phyloP scores from a whole-genome alignment of 495 filamentous ascomycete species.

The Penicillium cosmopolitanum region DNA sequence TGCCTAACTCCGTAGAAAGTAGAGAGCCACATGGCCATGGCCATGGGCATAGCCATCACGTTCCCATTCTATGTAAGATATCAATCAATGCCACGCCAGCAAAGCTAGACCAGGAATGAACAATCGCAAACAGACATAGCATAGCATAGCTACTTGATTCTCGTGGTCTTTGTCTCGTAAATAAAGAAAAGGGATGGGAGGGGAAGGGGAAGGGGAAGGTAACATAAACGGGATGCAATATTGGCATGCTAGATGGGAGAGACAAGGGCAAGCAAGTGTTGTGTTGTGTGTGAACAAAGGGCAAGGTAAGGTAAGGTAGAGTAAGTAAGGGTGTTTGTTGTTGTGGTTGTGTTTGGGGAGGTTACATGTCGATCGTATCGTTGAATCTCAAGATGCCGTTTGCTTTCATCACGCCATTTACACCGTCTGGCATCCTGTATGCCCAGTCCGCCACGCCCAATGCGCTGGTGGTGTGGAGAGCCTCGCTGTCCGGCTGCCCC shows the following conservation, averaged over 20 bases:
- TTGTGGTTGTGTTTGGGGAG: background rate
- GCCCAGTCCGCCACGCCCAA: slow-evolving; percentile 46
- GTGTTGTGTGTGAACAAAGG: too few relatives aligned
- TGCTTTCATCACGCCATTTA: slow-evolving; percentile 83
- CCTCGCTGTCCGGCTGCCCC: slow-evolving; percentile 45
- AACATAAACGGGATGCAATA: too few relatives aligned
- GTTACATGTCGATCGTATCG: slow-evolving; percentile 89
- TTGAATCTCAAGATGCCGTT: slow-evolving; percentile 91
- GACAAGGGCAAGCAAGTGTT: too few relatives aligned
- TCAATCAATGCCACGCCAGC: too few relatives aligned
- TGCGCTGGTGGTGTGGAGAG: slow-evolving; percentile 47
- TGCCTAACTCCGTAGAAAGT: too few relatives aligned
- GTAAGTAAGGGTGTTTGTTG: too few relatives aligned
- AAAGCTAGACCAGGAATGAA: too few relatives aligned
- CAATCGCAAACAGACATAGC: background rate
- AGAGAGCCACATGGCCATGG: slow-evolving; percentile 10
- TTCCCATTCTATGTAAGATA: too few relatives aligned
- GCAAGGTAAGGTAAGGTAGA: too few relatives aligned
- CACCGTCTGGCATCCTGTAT: slow-evolving; percentile 62
- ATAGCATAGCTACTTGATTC: slow-evolving; percentile 21
- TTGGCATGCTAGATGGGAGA: too few relatives aligned
- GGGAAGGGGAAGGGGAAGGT: background rate
- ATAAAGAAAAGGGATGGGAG: background rate
- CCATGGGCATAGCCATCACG: too few relatives aligned
- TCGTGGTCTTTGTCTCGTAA: slow-evolving; percentile 28